Base-by-base conservation (phyloP, 148 eudicot species). In the Rhododendron vialii region DNA sequence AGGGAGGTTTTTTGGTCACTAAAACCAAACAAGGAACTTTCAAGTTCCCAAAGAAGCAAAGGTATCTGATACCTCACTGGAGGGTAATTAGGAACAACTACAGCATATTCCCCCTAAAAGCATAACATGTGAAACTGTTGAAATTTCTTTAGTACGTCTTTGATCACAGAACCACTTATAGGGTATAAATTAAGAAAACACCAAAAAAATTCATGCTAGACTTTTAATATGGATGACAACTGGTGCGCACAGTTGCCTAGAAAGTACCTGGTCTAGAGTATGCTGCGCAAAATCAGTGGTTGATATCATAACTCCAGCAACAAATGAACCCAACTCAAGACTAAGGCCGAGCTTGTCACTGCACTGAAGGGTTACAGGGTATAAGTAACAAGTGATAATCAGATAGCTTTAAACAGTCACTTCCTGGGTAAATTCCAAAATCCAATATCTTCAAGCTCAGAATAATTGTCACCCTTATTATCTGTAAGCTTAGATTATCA, bases 301-400 rank as follows among this genome's bases (percentile, higher is more conserved):
- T 53, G 99, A 95, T 86, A 98, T 98, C 99, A 98, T 98, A 35
- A 98, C 98, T 86, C 99, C 99, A 86, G 98, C 99, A 20, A 94
- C 93, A 93, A 98, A 98, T 63, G 99, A 98, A 85, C 99, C 99
- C 89, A 98, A 84, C 91, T 98, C 99, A 80, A 98, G 98, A 90
- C 99, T 98, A 78, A 98, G 98, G 82, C 98, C 98, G 57, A 98
- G 98, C 91, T 98, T 98, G 90, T 98, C 98, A 84, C 98, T 98
- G 92, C 98, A 94, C 98, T 98, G 99, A 80, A 94, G 78, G 65
- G 78, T 85, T 45, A 78, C 41, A 86, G 38, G 59, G 82, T 82
- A 86, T 65, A 48, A 84, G 53, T n/a, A 65, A 61, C 51, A 67
- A 84, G 30, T 35, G 36, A 76, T 48, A 71, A 73, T 51, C 48